Conservation (phyloP, 192 early-diverging fungal species). For the Linderina pennispora region DNA sequence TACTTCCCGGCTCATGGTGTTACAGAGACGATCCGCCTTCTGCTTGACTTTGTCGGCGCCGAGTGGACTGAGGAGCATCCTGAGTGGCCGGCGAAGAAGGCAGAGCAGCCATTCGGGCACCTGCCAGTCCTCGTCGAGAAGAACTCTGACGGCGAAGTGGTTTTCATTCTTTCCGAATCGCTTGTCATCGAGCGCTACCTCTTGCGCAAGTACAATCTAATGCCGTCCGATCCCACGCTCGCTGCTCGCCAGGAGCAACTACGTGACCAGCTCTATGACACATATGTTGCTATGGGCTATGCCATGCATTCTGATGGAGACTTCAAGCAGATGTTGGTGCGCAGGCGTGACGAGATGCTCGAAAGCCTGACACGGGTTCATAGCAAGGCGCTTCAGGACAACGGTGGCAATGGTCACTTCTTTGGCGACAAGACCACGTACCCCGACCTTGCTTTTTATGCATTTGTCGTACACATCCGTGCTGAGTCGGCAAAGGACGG, state of each 20-base stretch:
- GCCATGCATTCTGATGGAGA: neutral
- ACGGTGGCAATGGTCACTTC: slow-evolving; percentile 44
- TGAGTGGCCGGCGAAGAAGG: slow-evolving; percentile 21
- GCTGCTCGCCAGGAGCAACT: slow-evolving; percentile 6
- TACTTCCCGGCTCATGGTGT: neutral
- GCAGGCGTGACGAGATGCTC: neutral
- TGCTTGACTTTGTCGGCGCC: slow-evolving; percentile 20
- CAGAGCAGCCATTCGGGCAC: slow-evolving; percentile 24
- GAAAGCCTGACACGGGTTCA: slow-evolving; percentile 17
- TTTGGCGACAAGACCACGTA: slow-evolving; percentile 22
- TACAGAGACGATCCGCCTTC: neutral
- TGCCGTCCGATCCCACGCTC: neutral
- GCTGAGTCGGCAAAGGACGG: too few relatives aligned
- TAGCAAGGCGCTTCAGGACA: slow-evolving; percentile 15
- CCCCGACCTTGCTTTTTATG: slow-evolving; percentile 21
- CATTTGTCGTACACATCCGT: too few relatives aligned
- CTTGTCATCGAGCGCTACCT: slow-evolving; percentile 38
- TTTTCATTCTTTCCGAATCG: slow-evolving; percentile 15
- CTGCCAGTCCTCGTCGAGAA: slow-evolving; percentile 34
- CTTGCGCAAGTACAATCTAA: slow-evolving; percentile 20
- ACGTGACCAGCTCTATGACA: neutral
- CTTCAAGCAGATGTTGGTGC: slow-evolving; percentile 2
- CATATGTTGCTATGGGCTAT: neutral
- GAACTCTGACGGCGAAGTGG: slow-evolving; percentile 3
- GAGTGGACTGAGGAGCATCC: slow-evolving; percentile 6